Base-by-base conservation (phyloP, 495 filamentous ascomycete genomes). In the Neurospora pannonica region DNA sequence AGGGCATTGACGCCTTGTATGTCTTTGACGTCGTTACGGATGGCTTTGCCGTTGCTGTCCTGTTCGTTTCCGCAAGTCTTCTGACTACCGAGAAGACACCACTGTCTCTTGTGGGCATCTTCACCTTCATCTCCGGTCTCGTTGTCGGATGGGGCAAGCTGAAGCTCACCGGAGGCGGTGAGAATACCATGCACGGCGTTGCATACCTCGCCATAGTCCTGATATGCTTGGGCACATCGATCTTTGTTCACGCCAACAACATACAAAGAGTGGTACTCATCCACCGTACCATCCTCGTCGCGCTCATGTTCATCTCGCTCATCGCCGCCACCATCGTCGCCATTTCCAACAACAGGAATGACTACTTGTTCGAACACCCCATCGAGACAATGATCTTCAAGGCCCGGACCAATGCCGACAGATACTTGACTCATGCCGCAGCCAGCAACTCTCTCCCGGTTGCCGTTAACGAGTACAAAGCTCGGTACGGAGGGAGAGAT, bases 391-490 rank as follows among this genome's bases (percentile, higher is more conserved):
- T 91, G 36, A 85, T 92, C 5, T 83, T 85, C 36, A 82, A 86
- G 70, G 84, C 84, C 13, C 84, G 87, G 24, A 76, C 85, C 19
- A 82, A 83, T 81, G 85, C 81, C 11, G 83, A 81, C 72, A 81
- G 80, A 31, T 89, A 81, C 82, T 81, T 80, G 40, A 74, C 77
- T 5, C 79, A 84, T 73, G 83, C 89, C 76, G 79, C 85, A 75
- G 76, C 82, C 36, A 87, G 86, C 74, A 83, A 86, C 28, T 88
- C 85, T 0, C 75, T 92, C 8, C 82, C 82, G 3, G 82, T 86
- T 24, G 89, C 89, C 2, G 87, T 88, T 3, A 77, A 82, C 7
- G 88, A 90, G 78, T 93, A 93, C 80, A 82, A 83, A 62, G 81
- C 84, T 67, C 86, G 89, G 38, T 84, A 91, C 71, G 82, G 87